Evolutionary conservation across 2,329 filamentous ascomycete genomes (phyloP).

Genomic region (Aspergillus sojae): DNA sequence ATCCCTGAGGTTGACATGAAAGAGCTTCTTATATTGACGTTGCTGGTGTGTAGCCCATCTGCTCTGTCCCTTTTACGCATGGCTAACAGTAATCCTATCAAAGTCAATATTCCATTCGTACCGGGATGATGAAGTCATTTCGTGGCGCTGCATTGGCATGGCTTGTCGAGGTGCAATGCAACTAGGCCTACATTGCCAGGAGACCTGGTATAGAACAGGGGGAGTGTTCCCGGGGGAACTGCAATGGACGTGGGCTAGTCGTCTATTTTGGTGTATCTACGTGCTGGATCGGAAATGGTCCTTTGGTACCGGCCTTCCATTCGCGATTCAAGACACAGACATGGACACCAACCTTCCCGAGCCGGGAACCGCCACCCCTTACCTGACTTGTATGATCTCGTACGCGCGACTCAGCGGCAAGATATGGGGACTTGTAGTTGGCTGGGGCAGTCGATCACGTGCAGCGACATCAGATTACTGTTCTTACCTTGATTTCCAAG

Average conservation of each 20-base stretch:
- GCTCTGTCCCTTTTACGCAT: neutral
- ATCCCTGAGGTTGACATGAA: slow-evolving; percentile 44
- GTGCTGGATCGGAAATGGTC: slow-evolving; percentile 57
- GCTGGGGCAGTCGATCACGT: slow-evolving; percentile 37
- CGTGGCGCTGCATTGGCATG: slow-evolving; percentile 53
- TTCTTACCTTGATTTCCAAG: slow-evolving; percentile 45
- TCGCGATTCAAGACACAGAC: slow-evolving; percentile 52
- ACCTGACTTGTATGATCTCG: slow-evolving; percentile 52
- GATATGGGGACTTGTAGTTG: slow-evolving; percentile 50
- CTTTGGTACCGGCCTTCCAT: slow-evolving; percentile 55
- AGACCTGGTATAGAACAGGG: slow-evolving; percentile 41
- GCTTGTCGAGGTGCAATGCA: slow-evolving; percentile 52
- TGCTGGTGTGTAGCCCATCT: slow-evolving; percentile 27
- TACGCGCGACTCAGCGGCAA: slow-evolving; percentile 52
- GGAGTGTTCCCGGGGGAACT: slow-evolving; percentile 41
- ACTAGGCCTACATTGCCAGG: slow-evolving; percentile 52
- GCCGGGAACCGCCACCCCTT: slow-evolving; percentile 42
- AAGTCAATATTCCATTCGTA: slow-evolving; percentile 44
- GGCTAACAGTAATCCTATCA: neutral
- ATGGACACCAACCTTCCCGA: slow-evolving; percentile 54
- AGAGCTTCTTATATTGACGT: slow-evolving; percentile 35
- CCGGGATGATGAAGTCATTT: slow-evolving; percentile 53
- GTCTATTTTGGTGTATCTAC: slow-evolving; percentile 56
- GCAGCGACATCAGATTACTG: slow-evolving; percentile 42
- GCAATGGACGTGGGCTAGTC: slow-evolving; percentile 37